These are phyloP conservation scores for Phytophthora tentaculata DNA, from an alignment of 352 stramenopile genomes.

Conservation along the genomic window DNA sequence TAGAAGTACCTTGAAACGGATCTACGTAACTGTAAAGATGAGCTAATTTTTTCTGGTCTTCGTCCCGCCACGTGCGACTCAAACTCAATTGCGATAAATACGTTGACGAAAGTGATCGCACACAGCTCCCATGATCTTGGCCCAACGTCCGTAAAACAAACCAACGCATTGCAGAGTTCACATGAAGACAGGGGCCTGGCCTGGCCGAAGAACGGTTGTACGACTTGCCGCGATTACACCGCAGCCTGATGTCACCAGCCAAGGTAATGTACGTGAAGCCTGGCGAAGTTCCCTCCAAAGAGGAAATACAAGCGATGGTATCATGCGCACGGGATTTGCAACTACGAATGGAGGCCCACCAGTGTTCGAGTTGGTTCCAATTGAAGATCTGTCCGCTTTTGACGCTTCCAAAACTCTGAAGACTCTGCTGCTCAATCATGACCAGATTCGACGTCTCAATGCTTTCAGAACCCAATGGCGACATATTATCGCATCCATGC, in stretches of 20 bases:
- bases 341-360: neutral
- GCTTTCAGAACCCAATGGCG: conserved; percentile 15
- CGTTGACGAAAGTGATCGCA: too few relatives aligned
- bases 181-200: neutral
- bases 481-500: conserved; percentile 17
- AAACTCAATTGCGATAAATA: too few relatives aligned
- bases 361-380: neutral
- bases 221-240: neutral
- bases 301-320: neutral
- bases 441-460: conserved; percentile 25
- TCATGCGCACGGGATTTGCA: neutral
- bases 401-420: conserved; percentile 36
- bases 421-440: conserved; percentile 22
- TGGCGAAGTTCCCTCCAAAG: neutral
- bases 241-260: neutral
- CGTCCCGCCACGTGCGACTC: too few relatives aligned
- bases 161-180: neutral
- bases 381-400: neutral
- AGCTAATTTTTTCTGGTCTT: too few relatives aligned
- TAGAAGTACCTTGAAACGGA: too few relatives aligned
- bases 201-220: neutral
- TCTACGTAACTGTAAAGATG: too few relatives aligned
- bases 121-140: neutral
- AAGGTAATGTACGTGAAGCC: neutral
- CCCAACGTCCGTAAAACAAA: neutral